These are phyloP conservation scores for Moringa oleifera DNA, from an alignment of 345 rosid genomes.

Conservation along the genomic window DNA sequence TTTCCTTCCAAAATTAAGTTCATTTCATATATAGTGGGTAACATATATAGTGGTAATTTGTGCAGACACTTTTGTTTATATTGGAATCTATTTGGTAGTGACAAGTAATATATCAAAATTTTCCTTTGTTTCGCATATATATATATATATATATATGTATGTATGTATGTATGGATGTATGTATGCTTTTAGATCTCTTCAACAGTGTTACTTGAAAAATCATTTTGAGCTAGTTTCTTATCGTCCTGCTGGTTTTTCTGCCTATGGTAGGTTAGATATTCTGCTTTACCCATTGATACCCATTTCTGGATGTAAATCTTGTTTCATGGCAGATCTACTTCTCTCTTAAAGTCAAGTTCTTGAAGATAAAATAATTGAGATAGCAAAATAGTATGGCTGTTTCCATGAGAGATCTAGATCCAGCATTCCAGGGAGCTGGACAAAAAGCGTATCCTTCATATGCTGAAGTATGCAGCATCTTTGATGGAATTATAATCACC, in stretches of 20 bases:
- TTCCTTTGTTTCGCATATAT: no score
- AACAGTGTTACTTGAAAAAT: not conserved
- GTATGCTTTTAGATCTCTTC: not conserved
- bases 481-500: not conserved
- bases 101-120: not conserved
- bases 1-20: conserved; percentile 7
- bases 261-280: not conserved
- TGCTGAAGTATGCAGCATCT: conserved; percentile 13
- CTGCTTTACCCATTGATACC: conserved; percentile 3
- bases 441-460: conserved; percentile 90
- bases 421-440: conserved; percentile 97
- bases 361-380: conserved; percentile 26
- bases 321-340: conserved; percentile 27
- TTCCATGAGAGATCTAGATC: conserved; percentile 97
- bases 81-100: no score
- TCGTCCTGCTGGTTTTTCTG: conserved; percentile 1
- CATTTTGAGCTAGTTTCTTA: not conserved
- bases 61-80: no score
- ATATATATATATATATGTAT: no score
- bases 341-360: conserved; percentile 21
- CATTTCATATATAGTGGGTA: not conserved
- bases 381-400: conserved; percentile 64
- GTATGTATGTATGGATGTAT: not conserved
- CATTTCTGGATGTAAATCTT: conserved; percentile 16
- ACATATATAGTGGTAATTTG: no score